Evolutionary conservation across 1,139 yeast genomes (phyloP).

Genomic region (Scheffersomyces segobiensis): DNA sequence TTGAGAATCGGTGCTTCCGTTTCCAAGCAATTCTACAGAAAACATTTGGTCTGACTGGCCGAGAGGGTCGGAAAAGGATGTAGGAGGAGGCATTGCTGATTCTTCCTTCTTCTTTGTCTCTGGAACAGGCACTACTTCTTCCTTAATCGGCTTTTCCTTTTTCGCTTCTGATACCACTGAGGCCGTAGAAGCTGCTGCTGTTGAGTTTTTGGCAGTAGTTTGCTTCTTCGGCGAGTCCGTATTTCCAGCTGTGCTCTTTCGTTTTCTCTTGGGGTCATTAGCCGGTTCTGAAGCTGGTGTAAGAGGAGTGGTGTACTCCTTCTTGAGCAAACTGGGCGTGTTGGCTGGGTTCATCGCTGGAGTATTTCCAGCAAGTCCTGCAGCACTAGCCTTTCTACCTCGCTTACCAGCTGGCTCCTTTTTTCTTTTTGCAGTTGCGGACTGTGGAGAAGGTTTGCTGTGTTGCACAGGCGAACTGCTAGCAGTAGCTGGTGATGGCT

Average conservation of each 20-base stretch:
- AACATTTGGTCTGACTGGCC: constrained; percentile 35
- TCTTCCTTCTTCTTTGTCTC: constrained; percentile 20
- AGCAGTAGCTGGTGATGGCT: constrained; percentile 30
- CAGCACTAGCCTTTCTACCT: constrained; percentile 35
- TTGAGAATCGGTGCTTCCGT: constrained; percentile 18
- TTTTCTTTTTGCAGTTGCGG: constrained; percentile 19
- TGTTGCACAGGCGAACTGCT: constrained; percentile 32
- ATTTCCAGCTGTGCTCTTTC: constrained; percentile 19
- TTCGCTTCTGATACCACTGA: constrained; percentile 6
- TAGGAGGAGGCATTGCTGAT: constrained; percentile 26
- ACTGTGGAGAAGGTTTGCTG: constrained; percentile 39
- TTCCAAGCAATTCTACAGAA: constrained; percentile 36
- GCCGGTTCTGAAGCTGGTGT: constrained; percentile 46
- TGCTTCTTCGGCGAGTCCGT: constrained; percentile 39
- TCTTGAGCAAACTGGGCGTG: constrained; percentile 29
- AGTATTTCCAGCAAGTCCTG: constrained; percentile 13
- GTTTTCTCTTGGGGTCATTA: constrained; percentile 26
- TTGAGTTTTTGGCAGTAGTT: constrained; percentile 13
- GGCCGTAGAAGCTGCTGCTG: constrained; percentile 12
- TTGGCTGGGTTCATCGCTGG: constrained; percentile 16
- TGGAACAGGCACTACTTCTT: constrained; percentile 20
- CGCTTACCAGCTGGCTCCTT: constrained; percentile 33
- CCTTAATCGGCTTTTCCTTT: constrained; percentile 25
- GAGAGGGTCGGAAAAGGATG: constrained; percentile 30
- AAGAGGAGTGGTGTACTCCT: constrained; percentile 43